Evolutionary conservation across 78 protist species (phyloP), one percentile per base, ranked within the genome.

Genomic region (Diacronema lutheri): DNA sequence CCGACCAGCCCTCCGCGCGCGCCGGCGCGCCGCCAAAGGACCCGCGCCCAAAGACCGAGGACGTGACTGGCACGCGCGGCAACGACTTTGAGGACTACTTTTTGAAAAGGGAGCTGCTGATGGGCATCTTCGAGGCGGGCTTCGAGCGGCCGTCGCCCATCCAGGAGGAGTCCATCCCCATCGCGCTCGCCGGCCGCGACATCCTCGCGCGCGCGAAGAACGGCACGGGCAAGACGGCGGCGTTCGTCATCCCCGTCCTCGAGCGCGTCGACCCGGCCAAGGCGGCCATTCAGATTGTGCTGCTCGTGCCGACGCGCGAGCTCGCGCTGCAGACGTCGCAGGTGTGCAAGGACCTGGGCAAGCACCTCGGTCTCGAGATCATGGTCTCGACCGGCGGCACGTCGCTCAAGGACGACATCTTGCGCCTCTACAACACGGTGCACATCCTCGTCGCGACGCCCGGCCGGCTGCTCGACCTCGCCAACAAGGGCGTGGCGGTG

Each of bases 141-240:
- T 98, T 86, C 77, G 99, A 96, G 46, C 76, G 85, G 37, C 99
- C 99, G 7, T 93, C 98, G 20, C 99, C 99, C 21, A 95, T 98
- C 62, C 99, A 98, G 83, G 99, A 97, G 66, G 97, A 93, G 69
- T 68, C 94, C 85, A 97, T 97, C 57, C 99, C 99, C 25, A 65
- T 89, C 29, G 98, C 97, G 1, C 87, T 97, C 26, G 79, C 94
- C 5, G 96, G 98, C 10, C 57, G 64, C 12, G 97, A 96, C 79
- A 94, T 98, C 69, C 90, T 98, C 26, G 98, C 97, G 0, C 88
- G 99, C 37, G 99, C 99, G 35, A 98, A 98, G 91, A 98, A 98
- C 90, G 99, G 99, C 9, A 98, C 99, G 2, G 99, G 99, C 41
- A 98, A 98, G 92, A 97, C 99, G 14, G 99, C 95, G 0, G 87